Base-by-base conservation (phyloP, 768 basidiomycete genomes). In the Scleroderma citrinum region DNA sequence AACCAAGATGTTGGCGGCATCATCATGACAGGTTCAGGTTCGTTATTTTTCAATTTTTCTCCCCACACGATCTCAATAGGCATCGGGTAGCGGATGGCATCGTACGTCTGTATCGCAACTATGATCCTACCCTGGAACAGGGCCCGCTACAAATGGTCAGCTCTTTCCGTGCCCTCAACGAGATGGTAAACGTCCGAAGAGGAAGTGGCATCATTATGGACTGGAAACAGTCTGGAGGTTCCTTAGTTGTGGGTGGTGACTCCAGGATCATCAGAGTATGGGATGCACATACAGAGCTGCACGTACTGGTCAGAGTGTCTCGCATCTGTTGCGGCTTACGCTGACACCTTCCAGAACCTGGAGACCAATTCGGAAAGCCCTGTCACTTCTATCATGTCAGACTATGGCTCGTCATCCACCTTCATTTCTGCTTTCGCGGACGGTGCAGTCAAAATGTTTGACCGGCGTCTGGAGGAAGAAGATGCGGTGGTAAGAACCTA, bases 1-100 rank as follows among this genome's bases (percentile, higher is more conserved):
- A 97, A 99, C 63, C 91, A 99, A 68, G 92, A 96, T 49, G 87
- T 92, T 13, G 87, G 90, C 8, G 92, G 92, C 1, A 83, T 97
- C 39, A 81, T 98, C 46, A 66, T 98, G 47, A 85, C 87, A 23
- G 92, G 84, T 5, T 87, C 95, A 53, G 81, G 92, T 92, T 58
- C 51, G 83, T 68, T 24, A 3, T 34, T 47, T 21, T 10, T 38
- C 11, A 44, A 5, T 52, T 10, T 19, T 30, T 30, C 36, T 31
- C 14, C 11, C 4, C 12, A 4, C 3, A 17, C n/a, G 0, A 49
- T 41, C 20, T 24, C 29, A 21, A 20, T 49, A 31, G 44, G 42
- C 24, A 40, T 45, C 44, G 16, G 46, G 7, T 59, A 95, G 93
- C 91, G 43, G 95, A 98, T 57, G 94, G 94, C 12, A 79, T 90